Base-by-base conservation (phyloP, 2,329 filamentous ascomycete genomes). In the Diplodia seriata region DNA sequence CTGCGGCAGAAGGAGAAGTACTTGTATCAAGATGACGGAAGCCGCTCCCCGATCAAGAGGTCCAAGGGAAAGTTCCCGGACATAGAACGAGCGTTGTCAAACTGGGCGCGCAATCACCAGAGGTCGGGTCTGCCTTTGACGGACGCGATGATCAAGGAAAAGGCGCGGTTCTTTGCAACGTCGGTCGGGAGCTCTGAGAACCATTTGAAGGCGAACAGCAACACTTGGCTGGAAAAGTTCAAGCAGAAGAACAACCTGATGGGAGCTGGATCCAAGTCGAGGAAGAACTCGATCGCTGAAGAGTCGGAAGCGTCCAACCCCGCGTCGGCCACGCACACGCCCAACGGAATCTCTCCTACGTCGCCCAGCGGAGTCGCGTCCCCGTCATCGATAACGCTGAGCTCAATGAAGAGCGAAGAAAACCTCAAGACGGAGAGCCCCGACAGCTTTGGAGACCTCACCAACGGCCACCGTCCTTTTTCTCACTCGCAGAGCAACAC, bases 1-100 rank as follows among this genome's bases (percentile, higher is more conserved):
- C 81, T 99, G 71, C 90, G 94, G 66, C 90, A 97, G 75, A 97
- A 94, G 81, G 95, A 99, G 71, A 95, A 96, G 78, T 98, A 97
- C 79, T 86, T 98, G 18, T 91, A 90, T 75, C 88, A 89, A 66
- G 92, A 92, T 75, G 93, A 92, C 78, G 91, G 89, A 72, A 92
- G 85, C 76, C 87, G 86, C 72, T 94, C 93, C 54, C 91, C 92
- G 6, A 87, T 91, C 72, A 97, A 95, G 79, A 90, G 91, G 72
- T 84, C 87, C 68, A 97, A 97, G 81, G 90, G 91, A 65, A 95
- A 94, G 78, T 90, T 88, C 57, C 93, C 92, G 12, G 94, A 98
- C 80, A 94, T 98, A 74, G 95, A 98, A 77, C 90, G 93, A 74
- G 93, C 94, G 1, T 85, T 99, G 50, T 88, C 90, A 56, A 94